Evolutionary conservation across 2,329 filamentous ascomycete genomes (phyloP), one percentile per base, ranked within the genome.

Genomic region (Fusarium bactridioides): DNA sequence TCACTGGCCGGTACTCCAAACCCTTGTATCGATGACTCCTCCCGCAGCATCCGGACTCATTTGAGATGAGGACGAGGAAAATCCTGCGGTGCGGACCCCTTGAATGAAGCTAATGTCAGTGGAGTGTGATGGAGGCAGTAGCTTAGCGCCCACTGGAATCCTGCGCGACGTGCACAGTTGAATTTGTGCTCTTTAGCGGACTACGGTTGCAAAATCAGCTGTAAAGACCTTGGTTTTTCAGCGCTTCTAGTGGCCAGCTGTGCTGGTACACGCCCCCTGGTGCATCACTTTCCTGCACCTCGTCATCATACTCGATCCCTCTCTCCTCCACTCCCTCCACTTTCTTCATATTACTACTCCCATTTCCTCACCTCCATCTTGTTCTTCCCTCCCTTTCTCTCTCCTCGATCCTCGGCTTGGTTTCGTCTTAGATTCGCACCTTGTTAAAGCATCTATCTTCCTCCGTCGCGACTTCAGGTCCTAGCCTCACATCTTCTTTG

Each of bases 41-140:
- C 71, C 77, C 77, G 77, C 70, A 75, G 74, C 77, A 74, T 78
- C 77, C 77, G 77, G 75, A 45, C 58, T 65, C 51, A 60, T 55
- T 41, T 61, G 54, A 67, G 62, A 59, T 58, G 54, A 64, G 59
- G 43, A 54, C 45, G 33, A 48, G 54, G 59, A 71, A 73, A 73
- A 73, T 73, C 70, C 55, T 73, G 66, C 61, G 53, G 37, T 63
- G 61, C 58, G 70, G 70, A 61, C 48, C 69, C 66, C 35, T 73
- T 57, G 31, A 35, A 40, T 16, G 33, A 61, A 66, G 53, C 69
- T 72, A 72, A 73, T 67, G 66, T n/a, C 50, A 66, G 55, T 70
- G 58, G 43, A 66, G 55, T 70, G 58, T 50, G 67, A 66, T 67
- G 45, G 61, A 57, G 55, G 59, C 63, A 25, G 44, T 57, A 53